These are phyloP conservation scores for Brassica hybrid DNA, from an alignment of 441 rosid species.

Conservation along the genomic window DNA sequence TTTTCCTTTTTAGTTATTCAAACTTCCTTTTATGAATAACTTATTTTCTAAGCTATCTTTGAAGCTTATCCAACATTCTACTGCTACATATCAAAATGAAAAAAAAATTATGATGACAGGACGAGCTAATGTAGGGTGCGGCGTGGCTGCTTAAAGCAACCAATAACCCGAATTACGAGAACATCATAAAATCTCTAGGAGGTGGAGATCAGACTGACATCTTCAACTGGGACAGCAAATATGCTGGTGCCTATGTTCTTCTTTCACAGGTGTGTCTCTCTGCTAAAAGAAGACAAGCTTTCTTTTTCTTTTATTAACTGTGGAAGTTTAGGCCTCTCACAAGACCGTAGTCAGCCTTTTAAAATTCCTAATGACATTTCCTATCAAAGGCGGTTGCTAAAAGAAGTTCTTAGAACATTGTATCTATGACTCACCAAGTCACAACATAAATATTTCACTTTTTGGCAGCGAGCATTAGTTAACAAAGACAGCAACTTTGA, in stretches of 20 bases:
- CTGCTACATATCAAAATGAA: neutral
- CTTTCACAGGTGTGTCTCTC: constrained; percentile 53
- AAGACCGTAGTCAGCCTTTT: too few species aligned
- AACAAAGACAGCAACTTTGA: constrained; percentile 61
- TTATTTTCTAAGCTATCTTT: too few species aligned
- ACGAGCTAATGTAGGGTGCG: constrained; percentile 73
- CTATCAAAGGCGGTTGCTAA: too few species aligned
- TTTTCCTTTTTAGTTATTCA: too few species aligned
- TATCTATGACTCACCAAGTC: neutral
- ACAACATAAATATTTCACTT: neutral
- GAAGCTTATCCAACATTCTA: too few species aligned
- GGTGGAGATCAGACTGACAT: constrained; percentile 61
- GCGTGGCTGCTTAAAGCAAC: constrained; percentile 70
- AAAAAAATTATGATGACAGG: constrained; percentile 40
- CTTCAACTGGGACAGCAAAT: constrained; percentile 78
- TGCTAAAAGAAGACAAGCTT: too few species aligned
- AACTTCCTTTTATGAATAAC: too few species aligned
- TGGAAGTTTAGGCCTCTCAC: too few species aligned
- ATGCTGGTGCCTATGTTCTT: constrained; percentile 69
- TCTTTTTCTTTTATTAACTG: too few species aligned
- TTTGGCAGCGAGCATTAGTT: constrained; percentile 62
- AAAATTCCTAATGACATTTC: too few species aligned
- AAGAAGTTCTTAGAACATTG: too few species aligned
- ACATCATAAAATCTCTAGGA: constrained; percentile 59
- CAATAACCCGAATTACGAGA: constrained; percentile 51